Evolutionary conservation across 176 grass and related monocot genomes (phyloP), one percentile per base, ranked within the genome.

Genomic region (Areca catechu): DNA sequence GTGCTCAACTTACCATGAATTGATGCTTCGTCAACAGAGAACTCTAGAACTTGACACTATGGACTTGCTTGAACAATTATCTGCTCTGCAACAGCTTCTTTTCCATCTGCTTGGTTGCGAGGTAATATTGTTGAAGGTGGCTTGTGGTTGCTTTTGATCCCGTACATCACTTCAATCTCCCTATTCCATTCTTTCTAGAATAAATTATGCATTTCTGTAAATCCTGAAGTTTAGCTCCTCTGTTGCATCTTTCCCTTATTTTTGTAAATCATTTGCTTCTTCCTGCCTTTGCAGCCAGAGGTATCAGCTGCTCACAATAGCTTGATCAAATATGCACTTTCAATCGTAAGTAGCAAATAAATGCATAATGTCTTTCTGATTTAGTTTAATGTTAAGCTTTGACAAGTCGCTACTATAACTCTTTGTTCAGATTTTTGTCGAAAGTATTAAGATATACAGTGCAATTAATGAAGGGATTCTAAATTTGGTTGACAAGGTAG

Each of bases 1-100:
- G 34, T 7, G 34, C 34, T 37, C 30, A 37, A 37, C 30, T 37
- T 37, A 37, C 30, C 30, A 37, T 10, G 30, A 57, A 16, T 43
- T 9, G 34, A 43, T 43, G 34, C 34, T 54, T 50, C 18, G 15
- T 51, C 63, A 24, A 47, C 55, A 80, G 78, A 61, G 65, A 56
- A 61, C 28, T 54, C 49, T 49, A 51, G 71, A 74, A 22, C 49
- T 69, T 30, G 78, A 53, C 50, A 80, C 57, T 17, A 18, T 19
- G 20, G 71, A 56, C 17, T 69, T 75, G 63, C 78, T 80, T 58
- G 78, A 74, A 30, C 71, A 80, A 16, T 64, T 80, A 64, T 65
- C 78, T 7, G 65, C 78, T 56, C 63, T 80, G 64, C 78, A 80
- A 49, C 64, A 74, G 58, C 71, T 80, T 58, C 71, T 80, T 64